phyloP scores from a whole-genome alignment of 257 asterid species.

The Rubia yunnanensis region DNA sequence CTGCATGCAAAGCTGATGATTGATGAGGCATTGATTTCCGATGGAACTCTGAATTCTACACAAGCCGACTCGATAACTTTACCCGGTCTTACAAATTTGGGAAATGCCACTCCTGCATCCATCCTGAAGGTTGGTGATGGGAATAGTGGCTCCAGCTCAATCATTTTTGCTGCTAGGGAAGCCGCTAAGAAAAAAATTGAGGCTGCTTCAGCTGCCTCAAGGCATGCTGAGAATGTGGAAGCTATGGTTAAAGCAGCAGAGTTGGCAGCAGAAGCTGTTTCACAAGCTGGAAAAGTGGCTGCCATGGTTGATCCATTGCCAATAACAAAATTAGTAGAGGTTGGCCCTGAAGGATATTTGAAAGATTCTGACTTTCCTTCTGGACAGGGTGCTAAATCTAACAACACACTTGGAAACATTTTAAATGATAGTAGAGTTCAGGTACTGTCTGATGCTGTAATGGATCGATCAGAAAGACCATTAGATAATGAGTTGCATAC shows the following conservation, averaged over 20 bases:
- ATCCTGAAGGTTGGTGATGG: constrained; percentile 43
- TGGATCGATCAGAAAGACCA: constrained; percentile 25
- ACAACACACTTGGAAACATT: constrained; percentile 22
- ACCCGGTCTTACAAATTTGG: constrained; percentile 29
- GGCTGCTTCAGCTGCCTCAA: constrained; percentile 95
- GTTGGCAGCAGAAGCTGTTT: constrained; percentile 92
- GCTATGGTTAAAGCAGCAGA: constrained; percentile 92
- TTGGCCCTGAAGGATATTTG: constrained; percentile 73
- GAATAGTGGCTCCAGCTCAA: constrained; percentile 41
- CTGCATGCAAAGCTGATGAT: constrained; percentile 81
- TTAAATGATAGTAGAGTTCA: constrained; percentile 19
- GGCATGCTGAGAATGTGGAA: constrained; percentile 85
- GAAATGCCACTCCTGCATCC: constrained; percentile 52
- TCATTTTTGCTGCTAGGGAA: constrained; percentile 78
- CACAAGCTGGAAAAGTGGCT: constrained; percentile 84
- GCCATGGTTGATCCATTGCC: constrained; percentile 80
- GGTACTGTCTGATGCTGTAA: constrained; percentile 26
- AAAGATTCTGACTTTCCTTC: constrained; percentile 28
- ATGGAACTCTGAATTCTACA: constrained; percentile 27
- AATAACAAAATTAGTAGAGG: constrained; percentile 50
- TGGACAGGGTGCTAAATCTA: constrained; percentile 31
- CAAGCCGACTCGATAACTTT: constrained; percentile 16
- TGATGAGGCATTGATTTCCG: constrained; percentile 46
- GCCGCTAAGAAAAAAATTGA: constrained; percentile 87
- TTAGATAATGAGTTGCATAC: constrained; percentile 30